phyloP scores from a whole-genome alignment of 1,284 basidiomycete species.

The Tilletia walkeri region DNA sequence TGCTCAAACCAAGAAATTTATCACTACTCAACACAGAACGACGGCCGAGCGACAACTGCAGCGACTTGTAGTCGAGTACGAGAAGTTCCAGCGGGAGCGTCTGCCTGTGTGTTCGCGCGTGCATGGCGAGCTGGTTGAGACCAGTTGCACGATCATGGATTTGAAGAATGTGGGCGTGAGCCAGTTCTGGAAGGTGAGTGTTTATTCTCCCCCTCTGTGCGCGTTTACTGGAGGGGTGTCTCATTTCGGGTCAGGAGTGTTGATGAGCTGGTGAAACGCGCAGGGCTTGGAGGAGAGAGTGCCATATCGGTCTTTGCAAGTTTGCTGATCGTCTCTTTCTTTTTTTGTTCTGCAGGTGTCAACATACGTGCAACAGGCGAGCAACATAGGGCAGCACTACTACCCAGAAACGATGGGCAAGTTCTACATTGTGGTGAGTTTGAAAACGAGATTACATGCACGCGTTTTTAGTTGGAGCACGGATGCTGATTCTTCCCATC shows the following conservation, averaged over 20 bases:
- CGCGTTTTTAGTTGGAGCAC: neutral
- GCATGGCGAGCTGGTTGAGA: conserved; percentile 84
- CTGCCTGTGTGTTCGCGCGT: conserved; percentile 77
- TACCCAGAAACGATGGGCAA: conserved; percentile 74
- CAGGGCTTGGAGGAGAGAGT: neutral
- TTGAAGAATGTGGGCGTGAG: conserved; percentile 76
- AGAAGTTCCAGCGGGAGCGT: conserved; percentile 69
- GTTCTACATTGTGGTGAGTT: conserved; percentile 76
- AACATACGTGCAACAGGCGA: conserved; percentile 79
- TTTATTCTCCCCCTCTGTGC: neutral
- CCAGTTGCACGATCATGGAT: conserved; percentile 97
- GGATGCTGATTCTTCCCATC: neutral
- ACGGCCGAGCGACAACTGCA: conserved; percentile 84
- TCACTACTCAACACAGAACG: conserved; percentile 61
- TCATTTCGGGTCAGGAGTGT: neutral
- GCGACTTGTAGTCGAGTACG: conserved; percentile 89
- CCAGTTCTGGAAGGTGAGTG: conserved; percentile 77
- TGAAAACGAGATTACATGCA: neutral
- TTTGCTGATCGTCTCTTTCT: neutral
- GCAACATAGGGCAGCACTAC: conserved; percentile 81
- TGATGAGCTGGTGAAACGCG: neutral
- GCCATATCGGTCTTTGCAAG: neutral
- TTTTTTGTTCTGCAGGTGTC: conserved; percentile 58
- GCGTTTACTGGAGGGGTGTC: too few relatives aligned
- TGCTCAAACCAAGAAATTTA: too few relatives aligned